Base-by-base conservation (phyloP, 192 early-diverging fungal genomes). In the Dissophora globulifera region DNA sequence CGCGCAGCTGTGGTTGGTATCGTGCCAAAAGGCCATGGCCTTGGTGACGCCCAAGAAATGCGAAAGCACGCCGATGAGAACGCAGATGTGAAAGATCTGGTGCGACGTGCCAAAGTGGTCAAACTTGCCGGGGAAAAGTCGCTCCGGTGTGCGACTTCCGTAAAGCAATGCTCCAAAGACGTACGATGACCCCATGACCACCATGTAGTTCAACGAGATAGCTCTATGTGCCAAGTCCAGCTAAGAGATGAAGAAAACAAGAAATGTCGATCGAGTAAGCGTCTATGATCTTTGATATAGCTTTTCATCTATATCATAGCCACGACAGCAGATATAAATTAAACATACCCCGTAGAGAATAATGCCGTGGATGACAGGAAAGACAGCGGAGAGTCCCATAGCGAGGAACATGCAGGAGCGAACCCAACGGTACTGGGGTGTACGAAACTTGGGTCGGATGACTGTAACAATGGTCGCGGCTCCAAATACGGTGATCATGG, bases 81-180 rank as follows among this genome's bases (percentile, higher is more conserved):
- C 94, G 54, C 90, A 87, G 4, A 93, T 26, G 58, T 98, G 96
- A 66, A 94, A 96, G 41, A 98, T 94, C 82, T 98, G 96, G 69
- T 96, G 95, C 33, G 92, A 94, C 2, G 92, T 80, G 40, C 82
- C 87, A 85, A 85, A 92, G 55, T 90, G 83, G 68, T 96, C 93
- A 57, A 94, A 93, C 62, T 78, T 85, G 2, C 95, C 94, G 7
- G 96, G 96, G 68, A 81, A 92, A 86, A 87, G 90, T 43, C 89
- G 78, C 78, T 98, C 96, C n/a, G 96, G 96, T 16, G 93, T 74
- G 15, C 93, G 81, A 23, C 78, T 76, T n/a, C 89, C 94, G 63
- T 98, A 98, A 23, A 98, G 88, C 22, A 92, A 63, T 27, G 94
- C 93, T 19, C 96, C 96, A 31, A 81, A 45, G 45, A 96, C 81